A percentile compares a stretch with the other conserved stretches of the same genome.
These are phyloP conservation scores for Backusella psychrophila DNA, from an alignment of 192 early-diverging fungal genomes.

Conservation along the genomic window DNA sequence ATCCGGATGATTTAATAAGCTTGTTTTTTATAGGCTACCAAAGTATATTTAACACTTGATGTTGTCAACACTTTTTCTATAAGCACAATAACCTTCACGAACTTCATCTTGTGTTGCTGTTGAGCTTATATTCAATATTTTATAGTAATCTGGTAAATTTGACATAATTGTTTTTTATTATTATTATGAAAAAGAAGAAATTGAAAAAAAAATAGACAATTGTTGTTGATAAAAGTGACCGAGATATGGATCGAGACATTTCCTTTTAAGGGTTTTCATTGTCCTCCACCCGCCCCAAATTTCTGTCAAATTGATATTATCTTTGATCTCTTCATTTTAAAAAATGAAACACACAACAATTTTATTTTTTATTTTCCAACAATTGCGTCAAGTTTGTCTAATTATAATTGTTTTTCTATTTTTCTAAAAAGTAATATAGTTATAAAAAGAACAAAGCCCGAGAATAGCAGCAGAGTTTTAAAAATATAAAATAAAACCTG, in stretches of 20 bases:
- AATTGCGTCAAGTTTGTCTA: neutral
- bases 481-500: neutral
- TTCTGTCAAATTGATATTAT: neutral
- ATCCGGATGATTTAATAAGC: slow-evolving; percentile 31
- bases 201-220: neutral
- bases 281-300: neutral
- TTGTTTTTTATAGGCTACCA: slow-evolving; percentile 30
- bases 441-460: neutral
- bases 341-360: neutral
- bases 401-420: neutral
- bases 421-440: neutral
- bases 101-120: slow-evolving; percentile 27
- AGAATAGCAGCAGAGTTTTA: neutral
- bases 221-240: neutral
- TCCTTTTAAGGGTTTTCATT: neutral
- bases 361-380: neutral
- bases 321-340: neutral
- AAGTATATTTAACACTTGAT: neutral
- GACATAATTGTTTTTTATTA: slow-evolving; percentile 15
- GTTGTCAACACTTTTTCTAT: neutral
- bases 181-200: neutral
- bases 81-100: slow-evolving; percentile 20
- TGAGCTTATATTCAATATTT: slow-evolving; percentile 20
- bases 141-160: slow-evolving; percentile 31
- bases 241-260: neutral